Base-by-base conservation (phyloP, 176 grass and related monocot genomes). In the Carex littledalei region DNA sequence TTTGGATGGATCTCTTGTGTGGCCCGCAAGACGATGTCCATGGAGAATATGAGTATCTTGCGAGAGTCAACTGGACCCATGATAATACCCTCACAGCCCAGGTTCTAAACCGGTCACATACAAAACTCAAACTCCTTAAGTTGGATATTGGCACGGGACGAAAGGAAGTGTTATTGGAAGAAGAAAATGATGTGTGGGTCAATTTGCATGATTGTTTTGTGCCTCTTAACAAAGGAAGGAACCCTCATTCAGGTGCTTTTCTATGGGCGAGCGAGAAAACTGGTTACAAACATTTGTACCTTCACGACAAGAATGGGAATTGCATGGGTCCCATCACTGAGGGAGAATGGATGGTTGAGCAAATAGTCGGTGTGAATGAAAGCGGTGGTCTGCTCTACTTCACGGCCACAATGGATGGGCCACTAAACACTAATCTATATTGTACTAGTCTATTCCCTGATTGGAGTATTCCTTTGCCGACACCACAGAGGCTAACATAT, bases 191-290 rank as follows among this genome's bases (percentile, higher is more conserved):
- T 84, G 85, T 70, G 79, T 99, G 97, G 97, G 88, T 99, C 72
- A 92, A 84, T 79, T 87, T 99, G 84, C 93, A 99, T 71, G 97
- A 99, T 89, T 99, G 91, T 88, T 99, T 96, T 85, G 92, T 92
- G 32, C 91, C 93, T 76, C 81, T 96, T 72, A 91, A 96, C 47
- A 99, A 88, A 86, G 85, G 91, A 79, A 82, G 88, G 81, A 89
- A 94, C 69, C 78, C 64, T 92, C 80, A 86, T 84, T 91, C 93
- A 53, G 90, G 91, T 64, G 90, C 89, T 14, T 99, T 96, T 85
- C 90, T 99, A 85, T 99, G 97, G 97, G 97, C 97, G 54, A 99
- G 93, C 81, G 97, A 99, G 64, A 95, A 94, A 87, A 94, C 90
- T 82, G 97, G 97, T 60, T 96, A 94, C 85, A 95, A 92, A 84